Percentiles rank a stretch among this genome's conserved stretches.
phyloP scores from a whole-genome alignment of 306 rosid genomes.

The Gynostemma pentaphyllum region DNA sequence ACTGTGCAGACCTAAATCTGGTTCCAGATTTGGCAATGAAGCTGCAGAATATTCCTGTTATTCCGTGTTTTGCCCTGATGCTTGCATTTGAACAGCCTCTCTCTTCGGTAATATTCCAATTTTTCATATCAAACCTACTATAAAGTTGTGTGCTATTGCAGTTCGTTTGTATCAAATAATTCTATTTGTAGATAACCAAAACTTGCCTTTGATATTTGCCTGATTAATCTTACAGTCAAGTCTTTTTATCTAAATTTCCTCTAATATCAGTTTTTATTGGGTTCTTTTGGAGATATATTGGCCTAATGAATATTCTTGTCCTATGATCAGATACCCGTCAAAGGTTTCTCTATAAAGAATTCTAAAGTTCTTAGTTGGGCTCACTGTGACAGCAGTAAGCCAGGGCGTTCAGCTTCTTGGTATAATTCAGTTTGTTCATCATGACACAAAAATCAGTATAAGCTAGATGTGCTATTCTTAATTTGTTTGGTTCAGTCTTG shows the following conservation, averaged over 20 bases:
- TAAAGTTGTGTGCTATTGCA: neutral
- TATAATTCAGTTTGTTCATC: conserved; percentile 8
- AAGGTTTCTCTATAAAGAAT: conserved; percentile 53
- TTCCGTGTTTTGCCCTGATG: conserved; percentile 73
- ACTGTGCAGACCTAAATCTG: conserved; percentile 45
- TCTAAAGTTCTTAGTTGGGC: conserved; percentile 66
- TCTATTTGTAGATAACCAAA: neutral
- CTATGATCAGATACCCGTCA: conserved; percentile 53
- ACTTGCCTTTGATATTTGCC: neutral
- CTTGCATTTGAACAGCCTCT: conserved; percentile 82
- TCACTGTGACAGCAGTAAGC: conserved; percentile 83
- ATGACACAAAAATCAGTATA: neutral
- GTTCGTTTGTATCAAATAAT: neutral
- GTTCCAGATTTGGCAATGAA: conserved; percentile 53
- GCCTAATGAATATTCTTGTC: conserved; percentile 7
- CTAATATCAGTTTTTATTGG: neutral
- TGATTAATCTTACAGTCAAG: neutral
- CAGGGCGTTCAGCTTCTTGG: conserved; percentile 57
- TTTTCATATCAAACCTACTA: conserved; percentile 4
- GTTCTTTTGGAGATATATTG: neutral
- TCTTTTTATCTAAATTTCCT: neutral
- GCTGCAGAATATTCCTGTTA: conserved; percentile 54
- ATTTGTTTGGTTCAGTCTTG: neutral
- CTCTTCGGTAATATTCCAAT: conserved; percentile 41
- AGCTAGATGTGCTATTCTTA: neutral